Evolutionary conservation across 352 stramenopile genomes (phyloP).

Genomic region (Globisporangium radiosum): DNA sequence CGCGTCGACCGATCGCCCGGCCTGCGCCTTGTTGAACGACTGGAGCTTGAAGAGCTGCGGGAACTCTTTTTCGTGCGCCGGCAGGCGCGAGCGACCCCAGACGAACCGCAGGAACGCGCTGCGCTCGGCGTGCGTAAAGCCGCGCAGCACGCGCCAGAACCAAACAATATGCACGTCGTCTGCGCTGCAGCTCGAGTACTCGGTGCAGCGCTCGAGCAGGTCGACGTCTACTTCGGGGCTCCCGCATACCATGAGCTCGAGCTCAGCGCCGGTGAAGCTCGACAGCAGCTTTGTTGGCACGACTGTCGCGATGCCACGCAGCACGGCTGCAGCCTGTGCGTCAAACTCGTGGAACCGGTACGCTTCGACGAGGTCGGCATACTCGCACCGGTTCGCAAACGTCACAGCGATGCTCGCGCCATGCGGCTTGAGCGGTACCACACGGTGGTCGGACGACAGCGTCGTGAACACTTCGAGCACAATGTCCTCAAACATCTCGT

Average conservation of each 20-base stretch:
- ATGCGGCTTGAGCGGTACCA: constrained; percentile 62
- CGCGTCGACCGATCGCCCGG: constrained; percentile 37
- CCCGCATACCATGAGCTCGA: constrained; percentile 84
- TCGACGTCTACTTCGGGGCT: constrained; percentile 75
- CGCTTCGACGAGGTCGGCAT: constrained; percentile 72
- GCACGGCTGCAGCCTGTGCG: constrained; percentile 31
- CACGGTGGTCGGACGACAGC: constrained; percentile 73
- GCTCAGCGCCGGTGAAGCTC: constrained; percentile 76
- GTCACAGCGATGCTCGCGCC: constrained; percentile 68
- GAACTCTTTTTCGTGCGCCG: constrained; percentile 75
- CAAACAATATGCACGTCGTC: constrained; percentile 76
- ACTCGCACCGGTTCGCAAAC: constrained; percentile 72
- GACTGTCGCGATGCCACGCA: constrained; percentile 68
- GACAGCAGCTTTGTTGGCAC: constrained; percentile 61
- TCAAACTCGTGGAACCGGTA: constrained; percentile 80
- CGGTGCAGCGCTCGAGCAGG: constrained; percentile 72
- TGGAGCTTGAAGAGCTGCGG: constrained; percentile 90
- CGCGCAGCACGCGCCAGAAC: constrained; percentile 80
- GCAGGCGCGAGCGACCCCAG: constrained; percentile 88
- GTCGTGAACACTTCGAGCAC: constrained; percentile 90
- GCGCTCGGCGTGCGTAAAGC: constrained; percentile 79
- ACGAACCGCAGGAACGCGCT: constrained; percentile 88
- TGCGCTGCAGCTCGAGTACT: constrained; percentile 78
- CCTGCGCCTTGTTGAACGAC: constrained; percentile 65
- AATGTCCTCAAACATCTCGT: constrained; percentile 88